Evolutionary conservation across 768 basidiomycete genomes (phyloP), one percentile per base, ranked within the genome.

Genomic region (Asterophora parasitica): DNA sequence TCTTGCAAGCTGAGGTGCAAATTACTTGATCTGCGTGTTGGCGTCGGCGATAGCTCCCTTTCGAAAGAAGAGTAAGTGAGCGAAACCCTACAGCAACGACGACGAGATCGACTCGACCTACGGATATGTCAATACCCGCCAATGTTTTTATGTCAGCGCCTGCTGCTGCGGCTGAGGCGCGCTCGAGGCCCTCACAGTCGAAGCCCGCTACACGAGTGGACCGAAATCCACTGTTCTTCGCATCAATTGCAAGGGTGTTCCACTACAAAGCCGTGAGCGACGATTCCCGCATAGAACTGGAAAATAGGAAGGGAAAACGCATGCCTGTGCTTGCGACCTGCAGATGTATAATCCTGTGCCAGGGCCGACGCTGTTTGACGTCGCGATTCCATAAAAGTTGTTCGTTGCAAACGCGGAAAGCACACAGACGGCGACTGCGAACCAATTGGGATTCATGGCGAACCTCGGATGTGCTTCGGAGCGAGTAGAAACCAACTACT

Each of bases 131-230:
- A 10, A 68, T 68, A 1, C 69, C 70, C 23, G 67, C 69, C 35
- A 72, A 37, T 20, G 69, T 56, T 26, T 57, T 50, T 17, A 72
- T 46, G 6, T 63, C 65, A 11, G 55, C 58, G 1, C 60, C 48
- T 2, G 63, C 61, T 19, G 67, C 65, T 2, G 70, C 67, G 27
- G 62, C 54, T 5, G 70, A 70, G 13, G 68, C 68, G 26, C 58
- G 36, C 17, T 65, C 61, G 16, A 72, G 48, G 7, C 69, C 67
- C 44, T 66, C 56, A 46, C 68, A 70, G 42, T 72, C 69, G 42
- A 70, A 67, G 11, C 65, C 69, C 15, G 60, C 43, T 35, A 72
- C 62, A n/a, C 67, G 62, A 43, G 70, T 62, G 4, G 70, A 55
- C 9, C 52, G 56, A 55, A 71, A 70, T 4, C 68, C 69, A 30